Base-by-base conservation (phyloP, 2,329 filamentous ascomycete species). In the Alternaria ventricosa region DNA sequence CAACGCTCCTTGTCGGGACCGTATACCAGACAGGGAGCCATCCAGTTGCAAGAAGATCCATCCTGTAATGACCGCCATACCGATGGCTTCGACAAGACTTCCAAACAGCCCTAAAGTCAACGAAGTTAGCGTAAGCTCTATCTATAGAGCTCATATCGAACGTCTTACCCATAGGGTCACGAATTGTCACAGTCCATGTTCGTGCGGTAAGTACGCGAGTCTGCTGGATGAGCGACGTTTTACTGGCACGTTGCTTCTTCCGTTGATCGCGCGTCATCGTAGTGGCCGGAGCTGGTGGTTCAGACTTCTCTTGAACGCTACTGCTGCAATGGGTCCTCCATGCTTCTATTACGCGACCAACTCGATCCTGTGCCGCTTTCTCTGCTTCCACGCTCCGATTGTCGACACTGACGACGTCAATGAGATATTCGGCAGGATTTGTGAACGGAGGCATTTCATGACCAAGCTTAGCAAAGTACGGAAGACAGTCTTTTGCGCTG, bases 341-440 rank as follows among this genome's bases (percentile, higher is more conserved):
- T 9, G 86, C 85, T 5, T 77, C 74, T 72, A 88, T 90, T 22
- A 94, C 81, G 9, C 78, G 75, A n/a, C 88, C 81, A 1, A 94
- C 89, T 9, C 91, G 84, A 1, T 82, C 80, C 13, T 83, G 83
- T 0, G 88, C 91, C 36, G 84, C 83, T 13, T 81, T 79, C 72
- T 94, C 92, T 5, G 90, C 81, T 68, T 92, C 89, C 0, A 87
- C 84, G 0, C 87, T 89, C 6, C 92, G 86, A 70, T 89, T 92
- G 72, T 94, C 92, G 11, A 93, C 83, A 6, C 92, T 91, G 2
- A 91, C 89, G 30, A 92, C 83, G 68, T 94, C 92, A 59, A 94
- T 90, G 54, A 93, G 78, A 72, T 90, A 91, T 68, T 94, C 92
- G 2, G 92, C 92, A 0, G 92, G 92, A 69, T 94, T 94, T 49